phyloP scores from a whole-genome alignment of 495 filamentous ascomycete species.

The Evernia prunastri region DNA sequence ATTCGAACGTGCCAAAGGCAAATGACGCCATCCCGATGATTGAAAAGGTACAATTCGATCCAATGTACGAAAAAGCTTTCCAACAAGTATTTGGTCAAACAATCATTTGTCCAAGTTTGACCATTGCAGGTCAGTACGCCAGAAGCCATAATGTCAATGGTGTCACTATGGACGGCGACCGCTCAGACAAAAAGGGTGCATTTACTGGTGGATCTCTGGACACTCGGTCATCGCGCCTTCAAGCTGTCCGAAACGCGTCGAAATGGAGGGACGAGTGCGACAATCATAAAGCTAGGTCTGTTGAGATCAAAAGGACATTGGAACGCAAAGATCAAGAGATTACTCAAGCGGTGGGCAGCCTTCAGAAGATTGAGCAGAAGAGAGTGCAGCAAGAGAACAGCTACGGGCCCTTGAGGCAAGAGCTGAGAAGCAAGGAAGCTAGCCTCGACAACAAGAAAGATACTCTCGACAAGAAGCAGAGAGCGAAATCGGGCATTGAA shows the following conservation, averaged over 20 bases:
- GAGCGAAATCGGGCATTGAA: conserved; percentile 66
- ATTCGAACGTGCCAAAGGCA: conserved; percentile 70
- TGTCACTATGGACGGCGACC: conserved; percentile 90
- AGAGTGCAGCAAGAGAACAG: conserved; percentile 71
- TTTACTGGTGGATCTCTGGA: conserved; percentile 92
- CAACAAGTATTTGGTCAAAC: conserved; percentile 93
- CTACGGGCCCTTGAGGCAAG: conserved; percentile 69
- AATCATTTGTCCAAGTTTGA: conserved; percentile 84
- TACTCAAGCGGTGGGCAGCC: conserved; percentile 69
- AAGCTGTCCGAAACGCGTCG: conserved; percentile 70
- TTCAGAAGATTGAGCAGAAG: conserved; percentile 77
- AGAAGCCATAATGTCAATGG: conserved; percentile 84
- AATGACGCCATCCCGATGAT: conserved; percentile 83
- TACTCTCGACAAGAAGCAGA: conserved; percentile 64
- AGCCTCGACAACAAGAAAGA: conserved; percentile 68
- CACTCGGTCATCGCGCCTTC: conserved; percentile 69
- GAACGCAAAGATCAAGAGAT: conserved; percentile 79
- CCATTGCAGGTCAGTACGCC: conserved; percentile 80
- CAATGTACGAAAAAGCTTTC: conserved; percentile 74
- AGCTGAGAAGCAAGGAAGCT: conserved; percentile 62
- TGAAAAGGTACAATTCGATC: conserved; percentile 74
- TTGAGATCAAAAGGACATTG: conserved; percentile 57
- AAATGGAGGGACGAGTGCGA: conserved; percentile 72
- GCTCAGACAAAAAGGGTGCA: conserved; percentile 86
- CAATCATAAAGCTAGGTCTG: conserved; percentile 48